Percentiles rank a stretch among this genome's conserved stretches.
phyloP scores from a whole-genome alignment of 306 rosid genomes.

The Prunus kanzakura region DNA sequence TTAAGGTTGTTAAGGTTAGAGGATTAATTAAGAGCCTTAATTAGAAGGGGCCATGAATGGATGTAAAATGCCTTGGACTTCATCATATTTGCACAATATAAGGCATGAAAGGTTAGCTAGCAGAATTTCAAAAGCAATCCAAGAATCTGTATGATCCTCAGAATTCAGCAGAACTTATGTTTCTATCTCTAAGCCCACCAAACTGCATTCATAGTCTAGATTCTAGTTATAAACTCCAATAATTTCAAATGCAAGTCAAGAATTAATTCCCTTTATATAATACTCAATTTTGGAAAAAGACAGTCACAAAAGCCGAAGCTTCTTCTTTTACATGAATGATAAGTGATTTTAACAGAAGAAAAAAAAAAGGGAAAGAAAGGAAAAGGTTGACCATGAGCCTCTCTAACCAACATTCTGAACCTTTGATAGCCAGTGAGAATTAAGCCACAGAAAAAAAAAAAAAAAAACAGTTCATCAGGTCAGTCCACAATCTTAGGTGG shows the following conservation, averaged over 20 bases:
- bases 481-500: slow-evolving; percentile 42
- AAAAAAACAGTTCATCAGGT: neutral
- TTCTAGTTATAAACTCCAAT: too few relatives aligned
- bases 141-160: neutral
- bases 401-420: too few relatives aligned
- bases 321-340: neutral
- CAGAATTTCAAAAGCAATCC: neutral
- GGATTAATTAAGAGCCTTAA: neutral
- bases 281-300: neutral
- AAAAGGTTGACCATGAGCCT: neutral
- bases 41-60: neutral
- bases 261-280: neutral
- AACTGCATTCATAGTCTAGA: too few relatives aligned
- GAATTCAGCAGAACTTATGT: neutral
- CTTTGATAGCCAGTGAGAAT: neutral
- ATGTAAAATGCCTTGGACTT: neutral
- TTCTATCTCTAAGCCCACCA: neutral
- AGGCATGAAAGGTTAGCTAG: neutral
- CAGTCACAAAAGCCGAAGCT: neutral
- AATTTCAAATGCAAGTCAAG: neutral
- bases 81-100: neutral
- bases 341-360: neutral
- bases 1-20: too few relatives aligned
- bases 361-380: neutral
- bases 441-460: neutral